A percentile compares a stretch with the other conserved stretches of the same genome.
Conservation (phyloP, 257 asterid species). For the Paraleonurus japonicus region DNA sequence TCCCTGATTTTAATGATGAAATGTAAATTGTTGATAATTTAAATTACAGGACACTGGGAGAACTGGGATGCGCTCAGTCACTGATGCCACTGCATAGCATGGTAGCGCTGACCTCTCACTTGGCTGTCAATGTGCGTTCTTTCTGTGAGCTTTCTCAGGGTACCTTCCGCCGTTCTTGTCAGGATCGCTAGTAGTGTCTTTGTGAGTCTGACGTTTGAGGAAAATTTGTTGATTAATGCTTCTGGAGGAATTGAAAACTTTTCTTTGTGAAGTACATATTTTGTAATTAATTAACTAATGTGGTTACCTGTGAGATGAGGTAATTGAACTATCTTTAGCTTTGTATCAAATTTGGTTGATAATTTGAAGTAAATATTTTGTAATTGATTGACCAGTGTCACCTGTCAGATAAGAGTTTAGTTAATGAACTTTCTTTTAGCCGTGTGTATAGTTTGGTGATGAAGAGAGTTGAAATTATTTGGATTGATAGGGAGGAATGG, state of each 20-base stretch:
- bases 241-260: background rate
- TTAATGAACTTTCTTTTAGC: slow-evolving; percentile 22
- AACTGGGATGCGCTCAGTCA: slow-evolving; percentile 62
- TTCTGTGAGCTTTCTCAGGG: slow-evolving; percentile 84
- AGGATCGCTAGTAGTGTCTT: slow-evolving; percentile 81
- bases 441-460: slow-evolving; percentile 40
- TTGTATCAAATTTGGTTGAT: slow-evolving; percentile 13
- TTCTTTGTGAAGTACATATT: background rate
- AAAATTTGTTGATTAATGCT: slow-evolving; percentile 1
- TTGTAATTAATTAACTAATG: background rate
- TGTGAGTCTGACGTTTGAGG: slow-evolving; percentile 49
- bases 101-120: slow-evolving; percentile 64
- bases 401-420: slow-evolving; percentile 23
- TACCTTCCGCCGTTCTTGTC: slow-evolving; percentile 84
- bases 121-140: slow-evolving; percentile 59
- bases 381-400: background rate
- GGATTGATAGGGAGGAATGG: slow-evolving; percentile 81
- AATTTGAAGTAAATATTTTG: background rate
- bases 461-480: slow-evolving; percentile 51
- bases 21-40: background rate
- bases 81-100: slow-evolving; percentile 47
- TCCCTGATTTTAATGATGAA: background rate
- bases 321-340: slow-evolving; percentile 27
- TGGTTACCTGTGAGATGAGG: slow-evolving; percentile 3
- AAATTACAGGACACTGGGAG: slow-evolving; percentile 59